These are phyloP conservation scores for Metschnikowia gruessii DNA, from an alignment of 805 yeast genomes.

Conservation along the genomic window DNA sequence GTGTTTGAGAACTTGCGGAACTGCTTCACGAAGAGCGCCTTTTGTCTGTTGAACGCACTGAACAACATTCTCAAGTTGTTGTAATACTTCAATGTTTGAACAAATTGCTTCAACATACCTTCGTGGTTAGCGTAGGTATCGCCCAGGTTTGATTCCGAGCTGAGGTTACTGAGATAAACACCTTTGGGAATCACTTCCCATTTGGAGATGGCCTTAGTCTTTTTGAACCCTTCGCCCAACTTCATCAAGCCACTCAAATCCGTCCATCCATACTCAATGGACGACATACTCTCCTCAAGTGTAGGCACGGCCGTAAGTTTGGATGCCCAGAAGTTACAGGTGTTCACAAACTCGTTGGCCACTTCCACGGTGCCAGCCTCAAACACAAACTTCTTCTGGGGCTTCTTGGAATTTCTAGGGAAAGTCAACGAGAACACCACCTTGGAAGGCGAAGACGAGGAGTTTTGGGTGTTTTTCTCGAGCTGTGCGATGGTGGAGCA, in stretches of 20 bases:
- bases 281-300: constrained; percentile 62
- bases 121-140: constrained; percentile 26
- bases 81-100: constrained; percentile 41
- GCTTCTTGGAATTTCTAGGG: constrained; percentile 41
- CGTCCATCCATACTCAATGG: constrained; percentile 84
- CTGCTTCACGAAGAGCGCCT: constrained; percentile 28
- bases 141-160: constrained; percentile 21
- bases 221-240: constrained; percentile 30
- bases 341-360: constrained; percentile 67
- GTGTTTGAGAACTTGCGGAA: constrained; percentile 27
- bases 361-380: constrained; percentile 64
- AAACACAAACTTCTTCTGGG: constrained; percentile 49
- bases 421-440: constrained; percentile 53
- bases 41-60: constrained; percentile 31
- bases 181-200: constrained; percentile 46
- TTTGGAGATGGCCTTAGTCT: constrained; percentile 34
- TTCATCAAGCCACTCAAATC: constrained; percentile 33
- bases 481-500: constrained; percentile 50
- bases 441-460: constrained; percentile 22
- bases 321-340: constrained; percentile 90
- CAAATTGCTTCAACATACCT: constrained; percentile 44
- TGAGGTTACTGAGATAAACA: constrained; percentile 38
- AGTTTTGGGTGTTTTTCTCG: constrained; percentile 20
- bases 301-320: constrained; percentile 78
- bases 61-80: constrained; percentile 36